A percentile compares a stretch with the other conserved stretches of the same genome.
Conservation (phyloP, 352 stramenopile species). For the Phytophthora idaei region DNA sequence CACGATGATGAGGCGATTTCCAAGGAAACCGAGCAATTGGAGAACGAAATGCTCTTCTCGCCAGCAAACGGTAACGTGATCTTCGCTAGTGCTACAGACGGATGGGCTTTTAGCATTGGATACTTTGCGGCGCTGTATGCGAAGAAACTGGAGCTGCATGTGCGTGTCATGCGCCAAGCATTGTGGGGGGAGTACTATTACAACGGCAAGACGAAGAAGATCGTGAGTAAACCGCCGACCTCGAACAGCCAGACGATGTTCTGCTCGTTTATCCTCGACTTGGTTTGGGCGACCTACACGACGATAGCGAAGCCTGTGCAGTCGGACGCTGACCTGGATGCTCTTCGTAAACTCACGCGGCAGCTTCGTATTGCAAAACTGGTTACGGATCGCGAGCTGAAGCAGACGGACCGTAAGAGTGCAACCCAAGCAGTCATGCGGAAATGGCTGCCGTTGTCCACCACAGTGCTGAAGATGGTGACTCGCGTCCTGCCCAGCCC, state of each 20-base stretch:
- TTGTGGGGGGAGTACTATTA: slow-evolving; percentile 94
- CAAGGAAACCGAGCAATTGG: slow-evolving; percentile 65
- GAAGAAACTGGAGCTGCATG: slow-evolving; percentile 72
- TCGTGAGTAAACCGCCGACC: slow-evolving; percentile 78
- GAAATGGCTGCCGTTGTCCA: slow-evolving; percentile 90
- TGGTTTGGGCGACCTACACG: slow-evolving; percentile 91
- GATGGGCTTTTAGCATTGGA: slow-evolving; percentile 93
- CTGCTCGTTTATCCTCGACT: slow-evolving; percentile 91
- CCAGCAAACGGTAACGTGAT: slow-evolving; percentile 92
- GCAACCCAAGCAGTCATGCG: slow-evolving; percentile 81
- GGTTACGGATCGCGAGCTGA: slow-evolving; percentile 74
- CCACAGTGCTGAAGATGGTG: slow-evolving; percentile 91
- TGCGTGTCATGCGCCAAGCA: slow-evolving; percentile 68
- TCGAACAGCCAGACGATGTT: slow-evolving; percentile 90
- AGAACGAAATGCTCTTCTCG: slow-evolving; percentile 86
- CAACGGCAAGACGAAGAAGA: slow-evolving; percentile 92
- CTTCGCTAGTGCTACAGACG: slow-evolving; percentile 92
- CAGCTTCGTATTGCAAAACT: slow-evolving; percentile 72
- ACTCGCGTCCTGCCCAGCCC: slow-evolving; percentile 85
- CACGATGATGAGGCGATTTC: slow-evolving; percentile 61
- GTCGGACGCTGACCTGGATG: slow-evolving; percentile 54
- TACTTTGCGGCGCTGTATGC: slow-evolving; percentile 79
- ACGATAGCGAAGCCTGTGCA: slow-evolving; percentile 49
- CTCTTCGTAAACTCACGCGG: slow-evolving; percentile 65
- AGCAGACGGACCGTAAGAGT: slow-evolving; percentile 66